phyloP scores from a whole-genome alignment of 106 monocot genomes.

The Alisma plantagoaquatica region DNA sequence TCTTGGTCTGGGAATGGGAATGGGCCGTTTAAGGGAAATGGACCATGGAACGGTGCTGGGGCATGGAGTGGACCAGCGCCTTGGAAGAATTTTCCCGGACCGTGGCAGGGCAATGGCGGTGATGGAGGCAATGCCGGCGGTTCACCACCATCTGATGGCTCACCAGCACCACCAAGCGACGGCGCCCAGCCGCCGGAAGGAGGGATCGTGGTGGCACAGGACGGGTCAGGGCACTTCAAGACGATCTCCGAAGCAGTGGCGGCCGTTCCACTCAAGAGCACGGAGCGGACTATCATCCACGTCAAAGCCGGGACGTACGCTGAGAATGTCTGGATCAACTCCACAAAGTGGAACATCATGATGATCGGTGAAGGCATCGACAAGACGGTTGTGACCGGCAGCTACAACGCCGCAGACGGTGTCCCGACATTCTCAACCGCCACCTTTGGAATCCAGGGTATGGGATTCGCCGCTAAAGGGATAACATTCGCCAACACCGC shows the following conservation, averaged over 20 bases:
- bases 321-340: slow-evolving; percentile 34
- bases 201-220: slow-evolving; percentile 38
- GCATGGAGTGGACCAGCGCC: background rate
- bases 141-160: background rate
- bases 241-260: slow-evolving; percentile 34
- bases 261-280: slow-evolving; percentile 14
- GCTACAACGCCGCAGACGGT: slow-evolving; percentile 25
- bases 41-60: too few relatives aligned
- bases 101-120: background rate
- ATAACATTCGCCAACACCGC: slow-evolving; percentile 71
- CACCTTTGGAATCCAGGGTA: too few relatives aligned
- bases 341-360: slow-evolving; percentile 30
- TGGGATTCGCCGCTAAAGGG: slow-evolving; percentile 42
- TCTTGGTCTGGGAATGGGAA: too few relatives aligned
- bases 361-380: too few relatives aligned
- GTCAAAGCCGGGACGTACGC: slow-evolving; percentile 30
- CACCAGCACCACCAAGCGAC: background rate
- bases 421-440: too few relatives aligned
- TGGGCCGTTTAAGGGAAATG: too few relatives aligned
- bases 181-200: background rate
- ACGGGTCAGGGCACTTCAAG: slow-evolving; percentile 26
- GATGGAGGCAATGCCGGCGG: slow-evolving; percentile 4
- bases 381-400: slow-evolving; percentile 34
- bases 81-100: background rate
- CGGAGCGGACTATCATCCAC: slow-evolving; percentile 26